A percentile compares a stretch with the other conserved stretches of the same genome.
phyloP scores from a whole-genome alignment of 2,329 filamentous ascomycete species.

The Trematosphaeria pertusa region DNA sequence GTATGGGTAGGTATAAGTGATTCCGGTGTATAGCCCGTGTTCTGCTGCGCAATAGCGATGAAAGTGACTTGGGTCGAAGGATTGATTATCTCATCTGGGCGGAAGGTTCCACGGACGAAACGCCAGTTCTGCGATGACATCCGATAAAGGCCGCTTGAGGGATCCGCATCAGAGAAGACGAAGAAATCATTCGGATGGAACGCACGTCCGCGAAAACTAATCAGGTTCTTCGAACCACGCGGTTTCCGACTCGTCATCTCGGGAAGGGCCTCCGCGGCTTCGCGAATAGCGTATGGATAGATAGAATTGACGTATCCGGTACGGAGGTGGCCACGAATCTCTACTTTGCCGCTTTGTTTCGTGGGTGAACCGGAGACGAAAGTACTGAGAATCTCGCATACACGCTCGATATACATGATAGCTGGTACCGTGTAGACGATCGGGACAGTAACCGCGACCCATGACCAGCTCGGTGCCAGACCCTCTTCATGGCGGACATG shows the following conservation, averaged over 20 bases:
- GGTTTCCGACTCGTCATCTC: constrained; percentile 14
- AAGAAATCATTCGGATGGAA: constrained; percentile 24
- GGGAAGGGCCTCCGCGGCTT: constrained; percentile 12
- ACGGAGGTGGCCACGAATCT: constrained; percentile 21
- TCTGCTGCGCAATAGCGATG: constrained; percentile 25
- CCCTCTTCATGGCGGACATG: constrained; percentile 19
- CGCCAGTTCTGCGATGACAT: constrained; percentile 13
- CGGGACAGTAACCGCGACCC: constrained; percentile 28
- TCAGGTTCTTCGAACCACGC: neutral
- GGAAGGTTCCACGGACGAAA: constrained; percentile 23
- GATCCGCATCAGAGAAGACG: constrained; percentile 19
- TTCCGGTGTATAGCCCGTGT: constrained; percentile 7
- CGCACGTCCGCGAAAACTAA: constrained; percentile 15
- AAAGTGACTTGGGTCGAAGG: constrained; percentile 26
- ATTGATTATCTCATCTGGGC: constrained; percentile 28
- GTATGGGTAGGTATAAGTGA: constrained; percentile 7
- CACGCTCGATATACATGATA: constrained; percentile 14
- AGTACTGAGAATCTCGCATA: constrained; percentile 20
- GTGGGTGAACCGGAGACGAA: constrained; percentile 11
- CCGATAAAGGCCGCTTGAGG: constrained; percentile 3
- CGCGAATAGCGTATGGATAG: constrained; percentile 25
- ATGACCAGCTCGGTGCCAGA: constrained; percentile 27
- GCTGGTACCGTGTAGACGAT: constrained; percentile 18
- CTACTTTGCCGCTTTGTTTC: constrained; percentile 14
- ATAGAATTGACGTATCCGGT: constrained; percentile 24